Evolutionary conservation across 2,329 filamentous ascomycete genomes (phyloP), one percentile per base, ranked within the genome.

Genomic region (Hirsutella thompsonii): DNA sequence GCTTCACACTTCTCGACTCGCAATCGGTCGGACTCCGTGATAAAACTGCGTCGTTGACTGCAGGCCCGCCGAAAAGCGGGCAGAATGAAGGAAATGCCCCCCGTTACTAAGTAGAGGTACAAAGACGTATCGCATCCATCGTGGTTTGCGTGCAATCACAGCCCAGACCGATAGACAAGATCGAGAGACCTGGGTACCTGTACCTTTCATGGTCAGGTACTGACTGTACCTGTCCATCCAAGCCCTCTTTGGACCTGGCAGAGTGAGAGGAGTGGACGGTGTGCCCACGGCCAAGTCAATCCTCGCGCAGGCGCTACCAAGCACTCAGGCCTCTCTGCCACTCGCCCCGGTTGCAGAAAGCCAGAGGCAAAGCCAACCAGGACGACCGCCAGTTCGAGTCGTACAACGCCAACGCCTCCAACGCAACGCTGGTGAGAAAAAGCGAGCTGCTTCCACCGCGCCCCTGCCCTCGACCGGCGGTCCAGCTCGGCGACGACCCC

Each of bases 261-360:
- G n/a, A n/a, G 29, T 30, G 8, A 4, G 11, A 10, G 29, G 11
- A n/a, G 29, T 10, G 29, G 29, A 30, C 13, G 37, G 28, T 30
- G 39, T 35, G 36, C 32, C 26, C 34, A n/a, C n/a, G n/a, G 39
- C 41, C 36, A 37, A 37, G 23, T 29, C 20, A 19, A 32, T 33
- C 28, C 18, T 37, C 36, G 21, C 10, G 28, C 29, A 39, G 29
- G 37, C 19, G 19, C 14, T 20, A 10, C 23, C 37, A 29, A 39
- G 32, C 14, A n/a, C n/a, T n/a, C n/a, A n/a, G n/a, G n/a, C n/a
- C n/a, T n/a, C n/a, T n/a, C n/a, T n/a, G n/a, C n/a, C n/a, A n/a
- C 20, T 29, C 19, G 19, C 34, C 26, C 39, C 39, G 28, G 39
- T 37, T 36, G 33, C 26, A 41, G 34, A 37, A 33, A 20, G 39